Percentiles rank a stretch among this genome's conserved stretches.
These are phyloP conservation scores for Penicillium sp. DNA, from an alignment of 2,329 filamentous ascomycete species.

Conservation along the genomic window DNA sequence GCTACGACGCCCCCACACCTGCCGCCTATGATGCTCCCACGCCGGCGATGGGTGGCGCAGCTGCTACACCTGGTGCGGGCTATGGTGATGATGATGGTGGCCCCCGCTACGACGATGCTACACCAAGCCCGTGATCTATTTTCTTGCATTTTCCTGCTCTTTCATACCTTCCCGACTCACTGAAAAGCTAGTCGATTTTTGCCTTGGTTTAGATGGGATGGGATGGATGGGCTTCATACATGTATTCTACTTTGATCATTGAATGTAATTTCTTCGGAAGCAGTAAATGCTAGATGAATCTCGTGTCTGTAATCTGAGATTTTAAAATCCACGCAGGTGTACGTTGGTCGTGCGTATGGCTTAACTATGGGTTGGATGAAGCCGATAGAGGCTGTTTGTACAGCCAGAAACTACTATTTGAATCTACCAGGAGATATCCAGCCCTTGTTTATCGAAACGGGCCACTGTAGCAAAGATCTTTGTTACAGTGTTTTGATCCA, in stretches of 20 bases:
- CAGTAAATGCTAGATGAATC: conserved; percentile 12
- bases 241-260: conserved; percentile 27
- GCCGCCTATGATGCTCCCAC: conserved; percentile 53
- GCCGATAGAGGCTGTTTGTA: too few species aligned
- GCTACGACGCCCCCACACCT: conserved; percentile 29
- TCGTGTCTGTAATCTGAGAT: too few species aligned
- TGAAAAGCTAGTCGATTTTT: conserved; percentile 18
- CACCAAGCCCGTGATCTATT: conserved; percentile 42
- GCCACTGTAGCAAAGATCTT: too few species aligned
- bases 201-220: conserved; percentile 18
- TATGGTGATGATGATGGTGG: conserved; percentile 45
- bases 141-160: conserved; percentile 12
- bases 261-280: conserved; percentile 21
- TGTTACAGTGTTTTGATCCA: too few species aligned
- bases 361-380: too few species aligned
- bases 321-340: too few species aligned
- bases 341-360: too few species aligned
- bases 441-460: too few species aligned
- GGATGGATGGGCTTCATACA: conserved; percentile 22
- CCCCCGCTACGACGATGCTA: conserved; percentile 50
- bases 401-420: too few species aligned
- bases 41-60: conserved; percentile 45
- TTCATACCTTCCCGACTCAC: conserved; percentile 14
- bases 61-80: conserved; percentile 44
- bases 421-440: too few species aligned